Evolutionary conservation across 176 grass and related monocot species (phyloP).

Genomic region (Triticum monococcum): DNA sequence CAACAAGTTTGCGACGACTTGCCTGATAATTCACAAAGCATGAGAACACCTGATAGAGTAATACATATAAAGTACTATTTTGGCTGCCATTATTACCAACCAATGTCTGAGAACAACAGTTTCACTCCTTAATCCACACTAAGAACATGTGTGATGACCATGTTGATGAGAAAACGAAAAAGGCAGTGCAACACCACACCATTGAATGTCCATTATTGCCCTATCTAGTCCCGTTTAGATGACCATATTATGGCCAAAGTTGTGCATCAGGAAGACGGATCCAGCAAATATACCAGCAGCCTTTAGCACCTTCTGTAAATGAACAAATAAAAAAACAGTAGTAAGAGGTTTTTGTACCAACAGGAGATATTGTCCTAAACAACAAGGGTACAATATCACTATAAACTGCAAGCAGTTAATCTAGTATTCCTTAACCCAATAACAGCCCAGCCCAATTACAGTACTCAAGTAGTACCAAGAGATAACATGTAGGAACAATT

Average conservation of each 20-base stretch:
- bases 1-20: neutral
- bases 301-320: constrained; percentile 43
- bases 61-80: neutral
- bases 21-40: neutral
- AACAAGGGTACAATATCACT: neutral
- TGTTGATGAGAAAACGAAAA: neutral
- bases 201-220: neutral
- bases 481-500: neutral
- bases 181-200: neutral
- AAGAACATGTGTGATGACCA: neutral
- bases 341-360: neutral
- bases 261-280: constrained; percentile 55
- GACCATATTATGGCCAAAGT: constrained; percentile 48
- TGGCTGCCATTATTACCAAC: neutral
- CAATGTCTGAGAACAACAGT: neutral
- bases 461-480: neutral
- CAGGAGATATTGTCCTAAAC: neutral
- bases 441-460: neutral
- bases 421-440: neutral
- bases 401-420: neutral
- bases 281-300: constrained; percentile 51
- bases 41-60: neutral
- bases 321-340: neutral
- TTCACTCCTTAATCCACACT: neutral
- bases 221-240: constrained; percentile 23